Evolutionary conservation across 2,329 filamentous ascomycete species (phyloP).

Genomic region (Fusarium subtropicale): DNA sequence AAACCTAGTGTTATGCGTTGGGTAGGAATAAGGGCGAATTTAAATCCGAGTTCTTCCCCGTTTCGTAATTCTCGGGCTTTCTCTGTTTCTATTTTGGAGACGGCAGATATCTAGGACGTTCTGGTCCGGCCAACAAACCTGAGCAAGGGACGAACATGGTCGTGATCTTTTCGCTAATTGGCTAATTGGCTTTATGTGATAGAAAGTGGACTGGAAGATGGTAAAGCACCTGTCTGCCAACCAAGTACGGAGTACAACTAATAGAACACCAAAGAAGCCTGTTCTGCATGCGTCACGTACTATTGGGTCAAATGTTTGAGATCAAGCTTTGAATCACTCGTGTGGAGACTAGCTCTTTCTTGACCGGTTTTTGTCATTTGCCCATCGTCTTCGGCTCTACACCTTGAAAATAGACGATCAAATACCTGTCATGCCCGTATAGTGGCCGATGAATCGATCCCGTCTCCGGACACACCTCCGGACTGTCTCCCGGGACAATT

Average conservation of each 20-base stretch:
- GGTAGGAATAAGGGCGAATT: neutral
- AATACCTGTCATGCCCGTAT: constrained; percentile 8
- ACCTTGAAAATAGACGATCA: neutral
- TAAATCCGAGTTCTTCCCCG: neutral
- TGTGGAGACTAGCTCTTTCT: constrained; percentile 16
- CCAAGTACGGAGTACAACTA: constrained; percentile 3
- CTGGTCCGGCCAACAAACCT: constrained; percentile 41
- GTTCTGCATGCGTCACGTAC: constrained; percentile 39
- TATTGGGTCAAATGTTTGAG: constrained; percentile 18
- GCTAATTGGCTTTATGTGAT: constrained; percentile 20
- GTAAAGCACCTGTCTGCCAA: constrained; percentile 6
- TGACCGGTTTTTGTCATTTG: constrained; percentile 1
- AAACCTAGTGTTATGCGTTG: neutral
- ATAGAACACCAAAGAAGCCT: constrained; percentile 14
- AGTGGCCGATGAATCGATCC: constrained; percentile 33
- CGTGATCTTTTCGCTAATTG: constrained; percentile 30
- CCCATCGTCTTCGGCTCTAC: neutral
- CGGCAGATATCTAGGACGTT: constrained; percentile 30
- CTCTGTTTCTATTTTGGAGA: neutral
- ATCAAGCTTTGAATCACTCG: constrained; percentile 12
- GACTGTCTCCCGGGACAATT: constrained; percentile 34
- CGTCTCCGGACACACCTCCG: constrained; percentile 39
- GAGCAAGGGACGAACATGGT: constrained; percentile 39
- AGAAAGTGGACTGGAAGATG: constrained; percentile 12
- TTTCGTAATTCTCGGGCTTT: constrained; percentile 9